These are phyloP conservation scores for Fistulifera pelliculosa DNA, from an alignment of 108 stramenopile species.

Conservation along the genomic window DNA sequence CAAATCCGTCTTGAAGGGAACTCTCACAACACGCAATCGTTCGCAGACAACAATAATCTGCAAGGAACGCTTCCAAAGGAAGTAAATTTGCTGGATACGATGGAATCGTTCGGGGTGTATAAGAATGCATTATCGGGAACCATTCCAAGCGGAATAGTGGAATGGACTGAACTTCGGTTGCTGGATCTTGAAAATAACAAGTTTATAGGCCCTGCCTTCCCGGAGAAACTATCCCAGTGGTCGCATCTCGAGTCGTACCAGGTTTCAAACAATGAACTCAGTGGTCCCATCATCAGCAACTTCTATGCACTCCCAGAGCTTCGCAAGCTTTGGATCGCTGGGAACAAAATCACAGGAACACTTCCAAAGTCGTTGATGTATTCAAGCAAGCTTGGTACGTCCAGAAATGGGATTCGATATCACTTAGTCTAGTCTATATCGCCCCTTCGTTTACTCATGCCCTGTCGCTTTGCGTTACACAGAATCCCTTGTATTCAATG, in stretches of 20 bases:
- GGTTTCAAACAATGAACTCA: slow-evolving; percentile 36
- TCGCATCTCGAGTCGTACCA: slow-evolving; percentile 26
- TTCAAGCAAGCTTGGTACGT: slow-evolving; percentile 11
- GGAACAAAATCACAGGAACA: slow-evolving; percentile 16
- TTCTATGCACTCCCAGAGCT: slow-evolving; percentile 25
- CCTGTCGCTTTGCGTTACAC: neutral
- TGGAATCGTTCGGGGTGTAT: slow-evolving; percentile 23
- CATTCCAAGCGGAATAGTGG: slow-evolving; percentile 14
- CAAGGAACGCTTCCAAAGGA: slow-evolving; percentile 30
- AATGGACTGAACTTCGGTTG: slow-evolving; percentile 17
- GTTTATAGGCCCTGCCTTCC: slow-evolving; percentile 27
- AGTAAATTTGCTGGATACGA: slow-evolving; percentile 25
- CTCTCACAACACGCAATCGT: neutral
- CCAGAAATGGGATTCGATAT: too few relatives aligned
- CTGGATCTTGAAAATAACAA: slow-evolving; percentile 11
- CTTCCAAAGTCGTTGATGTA: slow-evolving; percentile 20
- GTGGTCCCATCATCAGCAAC: slow-evolving; percentile 11
- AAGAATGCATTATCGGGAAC: neutral
- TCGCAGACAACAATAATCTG: slow-evolving; percentile 11
- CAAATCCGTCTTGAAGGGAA: neutral
- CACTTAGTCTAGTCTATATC: neutral
- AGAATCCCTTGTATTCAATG: neutral
- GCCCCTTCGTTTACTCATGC: neutral
- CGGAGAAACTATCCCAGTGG: slow-evolving; percentile 21
- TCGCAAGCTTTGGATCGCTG: slow-evolving; percentile 23